These are phyloP conservation scores for Thelonectria blattea DNA, from an alignment of 2,329 filamentous ascomycete genomes.

Conservation along the genomic window DNA sequence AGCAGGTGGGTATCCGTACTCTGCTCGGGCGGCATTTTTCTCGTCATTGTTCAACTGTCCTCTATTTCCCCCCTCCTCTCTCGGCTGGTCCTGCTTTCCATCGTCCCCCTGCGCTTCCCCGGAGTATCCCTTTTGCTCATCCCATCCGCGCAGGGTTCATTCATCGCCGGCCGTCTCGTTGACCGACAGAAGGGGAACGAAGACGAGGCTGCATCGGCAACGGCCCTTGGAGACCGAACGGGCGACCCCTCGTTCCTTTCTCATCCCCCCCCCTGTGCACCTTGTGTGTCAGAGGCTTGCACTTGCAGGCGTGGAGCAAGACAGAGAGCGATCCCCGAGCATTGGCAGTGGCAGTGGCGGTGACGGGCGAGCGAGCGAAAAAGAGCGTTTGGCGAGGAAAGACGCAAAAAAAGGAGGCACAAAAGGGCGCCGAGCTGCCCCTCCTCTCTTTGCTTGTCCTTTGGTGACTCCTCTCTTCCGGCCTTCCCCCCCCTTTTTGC, in stretches of 20 bases:
- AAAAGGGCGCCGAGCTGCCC: slow-evolving; percentile 16
- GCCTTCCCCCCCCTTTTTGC: slow-evolving; percentile 7
- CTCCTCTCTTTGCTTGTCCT: neutral
- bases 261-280: slow-evolving; percentile 24
- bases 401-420: slow-evolving; percentile 13
- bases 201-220: neutral
- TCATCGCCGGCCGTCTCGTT: neutral
- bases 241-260: slow-evolving; percentile 23
- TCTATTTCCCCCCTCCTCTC: neutral
- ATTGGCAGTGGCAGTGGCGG: slow-evolving; percentile 33
- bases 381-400: slow-evolving; percentile 2
- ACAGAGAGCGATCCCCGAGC: slow-evolving; percentile 8
- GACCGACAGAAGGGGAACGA: neutral
- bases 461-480: neutral
- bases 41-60: neutral
- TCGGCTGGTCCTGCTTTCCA: neutral
- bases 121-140: neutral
- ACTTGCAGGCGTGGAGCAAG: slow-evolving; percentile 23
- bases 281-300: slow-evolving; percentile 26
- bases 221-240: neutral
- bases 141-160: neutral
- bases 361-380: slow-evolving; percentile 6
- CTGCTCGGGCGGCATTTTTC: neutral
- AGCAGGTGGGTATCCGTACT: neutral
- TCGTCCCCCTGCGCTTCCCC: neutral